Base-by-base conservation (phyloP, 2,329 filamentous ascomycete species). In the Lecanoromycetidae sp. region DNA sequence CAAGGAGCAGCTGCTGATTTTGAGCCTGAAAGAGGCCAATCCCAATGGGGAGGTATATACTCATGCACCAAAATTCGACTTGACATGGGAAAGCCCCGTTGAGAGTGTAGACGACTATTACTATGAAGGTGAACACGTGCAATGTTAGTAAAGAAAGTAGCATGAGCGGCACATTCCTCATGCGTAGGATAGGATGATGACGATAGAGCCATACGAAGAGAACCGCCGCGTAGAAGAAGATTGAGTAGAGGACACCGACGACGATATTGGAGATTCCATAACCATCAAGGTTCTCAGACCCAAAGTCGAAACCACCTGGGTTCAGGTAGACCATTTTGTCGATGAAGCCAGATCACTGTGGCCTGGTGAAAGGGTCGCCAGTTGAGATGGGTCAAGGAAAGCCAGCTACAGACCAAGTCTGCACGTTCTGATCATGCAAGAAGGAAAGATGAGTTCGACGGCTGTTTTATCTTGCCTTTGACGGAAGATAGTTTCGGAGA, bases 11-110 rank as follows among this genome's bases (percentile, higher is more conserved):
- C 46, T 76, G 75, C 55, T 68, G 72, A 58, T 80, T 80, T 50
- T 74, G 74, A 19, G 76, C 78, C 57, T 82, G 78, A 57, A 82
- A 82, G 4, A 83, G 63, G 6, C 76, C 78, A 46, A 83, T 76
- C 20, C 79, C 79, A 39, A 77, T 71, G 9, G 79, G 79, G 3
- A 82, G 65, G 19, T 76, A 79, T 46, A 77, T 67, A 52, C 74
- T 72, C 79, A 83, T 83, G 60, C 80, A 70, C 76, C 78, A 83
- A 58, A 71, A 83, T 60, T 80, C 75, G 13, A 67, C 66, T 17
- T 69, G 64, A 44, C 75, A 75, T 0, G 76, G 73, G 48, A 65
- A 57, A 20, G 57, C 48, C 5, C 61, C 50, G 26, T 63, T 63
- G 6, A 67, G 52, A 45, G 63, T 58, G 40, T 59, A 60, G 13